Conservation (phyloP, 441 rosid species). For the Viola pubescens region DNA sequence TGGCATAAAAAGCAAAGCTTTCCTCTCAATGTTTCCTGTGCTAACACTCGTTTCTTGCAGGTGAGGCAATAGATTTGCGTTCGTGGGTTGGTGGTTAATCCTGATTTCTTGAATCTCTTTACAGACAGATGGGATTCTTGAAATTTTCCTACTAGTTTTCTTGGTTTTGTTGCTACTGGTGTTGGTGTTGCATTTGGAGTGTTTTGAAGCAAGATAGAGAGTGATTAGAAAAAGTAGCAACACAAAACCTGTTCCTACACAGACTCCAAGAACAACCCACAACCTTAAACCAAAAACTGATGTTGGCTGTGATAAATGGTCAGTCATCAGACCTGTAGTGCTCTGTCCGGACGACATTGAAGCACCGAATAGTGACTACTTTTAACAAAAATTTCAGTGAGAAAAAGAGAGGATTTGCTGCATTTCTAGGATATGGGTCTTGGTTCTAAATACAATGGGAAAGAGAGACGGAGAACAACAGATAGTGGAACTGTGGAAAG, state of each 20-base stretch:
- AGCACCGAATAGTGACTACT: constrained; percentile 18
- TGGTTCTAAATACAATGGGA: too few species aligned
- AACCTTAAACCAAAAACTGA: constrained; percentile 63
- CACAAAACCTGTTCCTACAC: constrained; percentile 69
- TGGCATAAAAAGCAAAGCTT: constrained; percentile 25
- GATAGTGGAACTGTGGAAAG: too few species aligned
- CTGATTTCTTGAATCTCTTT: constrained; percentile 57
- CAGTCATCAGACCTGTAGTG: constrained; percentile 26
- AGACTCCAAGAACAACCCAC: constrained; percentile 82
- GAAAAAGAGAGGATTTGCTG: background rate
- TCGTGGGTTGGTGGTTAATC: constrained; percentile 19
- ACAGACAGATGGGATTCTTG: constrained; percentile 35
- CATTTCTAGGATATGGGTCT: background rate
- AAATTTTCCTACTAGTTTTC: constrained; percentile 16
- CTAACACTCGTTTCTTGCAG: constrained; percentile 13
- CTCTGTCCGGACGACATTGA: constrained; percentile 19
- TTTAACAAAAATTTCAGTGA: background rate
- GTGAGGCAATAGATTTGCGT: constrained; percentile 15
- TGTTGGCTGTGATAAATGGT: constrained; percentile 56
- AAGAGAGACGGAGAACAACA: too few species aligned
- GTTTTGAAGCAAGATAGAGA: constrained; percentile 68
- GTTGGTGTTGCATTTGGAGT: constrained; percentile 25
- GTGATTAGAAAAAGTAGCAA: constrained; percentile 68
- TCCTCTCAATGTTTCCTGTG: constrained; percentile 20
- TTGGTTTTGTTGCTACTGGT: constrained; percentile 6